Evolutionary conservation across 73 alveolate genomes (phyloP).

Genomic region (Tetrahymena malaccensis): DNA sequence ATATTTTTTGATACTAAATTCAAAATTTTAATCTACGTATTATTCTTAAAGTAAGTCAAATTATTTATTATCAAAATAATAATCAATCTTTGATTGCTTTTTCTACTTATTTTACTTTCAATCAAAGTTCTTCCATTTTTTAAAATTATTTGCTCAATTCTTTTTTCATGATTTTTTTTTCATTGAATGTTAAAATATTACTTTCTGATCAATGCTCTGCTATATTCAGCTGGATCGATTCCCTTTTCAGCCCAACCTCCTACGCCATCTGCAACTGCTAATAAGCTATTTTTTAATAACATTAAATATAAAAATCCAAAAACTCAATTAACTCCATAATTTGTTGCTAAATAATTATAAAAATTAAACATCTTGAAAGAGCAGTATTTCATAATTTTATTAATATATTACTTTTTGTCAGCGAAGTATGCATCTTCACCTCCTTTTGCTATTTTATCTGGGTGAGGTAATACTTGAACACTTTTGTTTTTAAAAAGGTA

Average conservation of each 20-base stretch:
- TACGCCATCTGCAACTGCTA: slow-evolving; percentile 82
- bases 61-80: no score
- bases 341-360: background rate
- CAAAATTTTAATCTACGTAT: background rate
- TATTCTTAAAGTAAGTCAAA: background rate
- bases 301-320: background rate
- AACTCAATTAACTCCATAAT: background rate
- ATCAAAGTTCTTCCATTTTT: background rate
- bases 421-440: slow-evolving; percentile 79
- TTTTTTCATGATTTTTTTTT: background rate
- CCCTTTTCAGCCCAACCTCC: slow-evolving; percentile 80
- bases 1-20: no score
- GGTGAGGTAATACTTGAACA: slow-evolving; percentile 47
- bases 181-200: background rate
- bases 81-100: no score
- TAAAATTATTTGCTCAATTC: background rate
- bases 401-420: background rate
- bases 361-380: background rate
- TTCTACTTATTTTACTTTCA: background rate
- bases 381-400: background rate
- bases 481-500: background rate
- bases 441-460: slow-evolving; percentile 57
- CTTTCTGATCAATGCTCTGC: slow-evolving; percentile 47
- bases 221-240: slow-evolving; percentile 72
- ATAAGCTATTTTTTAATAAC: background rate